These are phyloP conservation scores for Immersiella caudata DNA, from an alignment of 495 filamentous ascomycete genomes.

Conservation along the genomic window DNA sequence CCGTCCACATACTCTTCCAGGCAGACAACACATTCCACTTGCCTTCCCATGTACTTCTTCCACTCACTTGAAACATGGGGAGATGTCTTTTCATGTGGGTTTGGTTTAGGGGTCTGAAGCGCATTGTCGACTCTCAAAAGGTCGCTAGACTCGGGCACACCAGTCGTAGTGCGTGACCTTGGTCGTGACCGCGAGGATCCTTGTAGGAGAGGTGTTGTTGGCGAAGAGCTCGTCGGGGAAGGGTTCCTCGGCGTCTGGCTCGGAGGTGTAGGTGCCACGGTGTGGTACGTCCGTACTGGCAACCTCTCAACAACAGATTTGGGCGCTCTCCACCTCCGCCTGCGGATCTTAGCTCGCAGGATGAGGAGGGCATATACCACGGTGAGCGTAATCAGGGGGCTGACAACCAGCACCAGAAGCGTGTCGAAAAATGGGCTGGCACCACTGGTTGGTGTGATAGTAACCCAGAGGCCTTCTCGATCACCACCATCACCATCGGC, in stretches of 20 bases:
- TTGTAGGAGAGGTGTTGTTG: slow-evolving; percentile 77
- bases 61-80: slow-evolving; percentile 59
- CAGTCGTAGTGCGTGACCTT: slow-evolving; percentile 67
- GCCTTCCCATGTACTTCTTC: slow-evolving; percentile 81
- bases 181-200: slow-evolving; percentile 57
- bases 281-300: slow-evolving; percentile 94
- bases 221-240: slow-evolving; percentile 62
- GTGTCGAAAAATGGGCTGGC: slow-evolving; percentile 97
- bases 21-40: slow-evolving; percentile 96
- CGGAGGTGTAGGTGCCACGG: slow-evolving; percentile 63
- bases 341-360: slow-evolving; percentile 83
- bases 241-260: slow-evolving; percentile 54
- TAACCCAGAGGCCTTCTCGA: slow-evolving; percentile 92
- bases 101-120: slow-evolving; percentile 34
- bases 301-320: slow-evolving; percentile 93
- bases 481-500: slow-evolving; percentile 41
- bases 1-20: slow-evolving; percentile 96
- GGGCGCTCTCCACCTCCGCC: slow-evolving; percentile 90
- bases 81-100: slow-evolving; percentile 54
- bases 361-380: slow-evolving; percentile 91
- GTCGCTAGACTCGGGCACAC: slow-evolving; percentile 51
- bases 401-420: slow-evolving; percentile 87
- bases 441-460: slow-evolving; percentile 85
- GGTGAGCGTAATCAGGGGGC: slow-evolving; percentile 86
- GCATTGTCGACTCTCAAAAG: slow-evolving; percentile 41